A percentile compares a stretch with the other conserved stretches of the same genome.
Evolutionary conservation across 306 rosid genomes (phyloP).

Genomic region (Lathyrus oleraceus): DNA sequence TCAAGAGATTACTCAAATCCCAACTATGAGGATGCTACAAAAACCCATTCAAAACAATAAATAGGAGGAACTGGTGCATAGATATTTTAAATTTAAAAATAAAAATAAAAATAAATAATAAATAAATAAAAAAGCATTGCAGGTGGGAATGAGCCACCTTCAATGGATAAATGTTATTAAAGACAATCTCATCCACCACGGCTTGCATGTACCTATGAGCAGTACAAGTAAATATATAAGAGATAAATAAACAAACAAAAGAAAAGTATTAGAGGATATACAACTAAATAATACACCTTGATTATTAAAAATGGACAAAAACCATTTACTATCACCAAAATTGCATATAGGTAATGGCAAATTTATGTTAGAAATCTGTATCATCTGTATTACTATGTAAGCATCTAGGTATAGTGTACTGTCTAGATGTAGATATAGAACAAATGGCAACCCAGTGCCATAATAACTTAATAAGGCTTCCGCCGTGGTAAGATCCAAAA

Average conservation of each 20-base stretch:
- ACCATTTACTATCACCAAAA: constrained; percentile 12
- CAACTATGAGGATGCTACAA: constrained; percentile 83
- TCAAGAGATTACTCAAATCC: constrained; percentile 76
- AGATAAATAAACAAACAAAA: background rate
- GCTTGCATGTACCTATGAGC: constrained; percentile 93
- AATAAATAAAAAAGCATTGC: constrained; percentile 2
- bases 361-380: background rate
- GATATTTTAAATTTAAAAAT: background rate
- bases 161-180: constrained; percentile 61
- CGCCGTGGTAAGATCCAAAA: background rate
- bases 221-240: constrained; percentile 15
- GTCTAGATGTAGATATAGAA: background rate
- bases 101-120: too few species aligned
- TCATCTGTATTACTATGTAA: background rate
- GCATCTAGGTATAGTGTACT: background rate
- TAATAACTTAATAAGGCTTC: background rate
- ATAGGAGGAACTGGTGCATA: constrained; percentile 33
- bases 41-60: constrained; percentile 40
- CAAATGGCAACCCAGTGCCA: background rate
- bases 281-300: background rate
- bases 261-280: constrained; percentile 10
- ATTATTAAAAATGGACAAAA: constrained; percentile 22
- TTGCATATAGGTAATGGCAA: constrained; percentile 26
- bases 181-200: constrained; percentile 86
- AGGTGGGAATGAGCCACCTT: constrained; percentile 55